phyloP scores from a whole-genome alignment of 1,284 basidiomycete genomes.

The Trametes pubescens region DNA sequence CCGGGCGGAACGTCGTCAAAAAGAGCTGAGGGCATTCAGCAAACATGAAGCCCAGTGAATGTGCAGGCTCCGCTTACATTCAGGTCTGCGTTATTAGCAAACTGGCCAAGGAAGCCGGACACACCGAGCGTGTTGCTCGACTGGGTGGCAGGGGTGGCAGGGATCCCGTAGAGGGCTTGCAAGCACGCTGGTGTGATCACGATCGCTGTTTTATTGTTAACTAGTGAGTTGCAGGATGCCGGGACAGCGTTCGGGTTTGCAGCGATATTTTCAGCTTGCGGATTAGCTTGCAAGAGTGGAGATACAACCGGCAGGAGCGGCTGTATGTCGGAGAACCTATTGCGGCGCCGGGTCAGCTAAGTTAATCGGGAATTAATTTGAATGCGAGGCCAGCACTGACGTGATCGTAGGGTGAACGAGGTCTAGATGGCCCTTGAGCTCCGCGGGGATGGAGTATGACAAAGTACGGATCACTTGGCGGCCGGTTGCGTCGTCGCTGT shows the following conservation, averaged over 20 bases:
- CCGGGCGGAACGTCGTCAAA: neutral
- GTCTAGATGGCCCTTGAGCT: slow-evolving; percentile 48
- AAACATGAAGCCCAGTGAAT: neutral
- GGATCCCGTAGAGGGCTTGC: slow-evolving; percentile 53
- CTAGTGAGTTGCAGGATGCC: neutral
- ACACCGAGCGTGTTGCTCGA: slow-evolving; percentile 58
- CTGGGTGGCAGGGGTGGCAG: slow-evolving; percentile 53
- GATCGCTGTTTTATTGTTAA: no score
- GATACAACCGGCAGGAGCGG: neutral
- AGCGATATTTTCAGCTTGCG: no score
- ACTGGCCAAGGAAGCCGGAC: slow-evolving; percentile 61
- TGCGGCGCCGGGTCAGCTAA: neutral
- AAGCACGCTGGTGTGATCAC: neutral
- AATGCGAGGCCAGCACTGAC: slow-evolving; percentile 36
- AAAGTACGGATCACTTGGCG: slow-evolving; percentile 44
- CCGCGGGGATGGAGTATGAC: slow-evolving; percentile 7
- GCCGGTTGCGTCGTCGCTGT: slow-evolving; percentile 44
- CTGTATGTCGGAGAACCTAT: neutral
- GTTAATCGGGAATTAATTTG: neutral
- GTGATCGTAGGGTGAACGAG: slow-evolving; percentile 48
- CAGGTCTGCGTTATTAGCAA: slow-evolving; percentile 57
- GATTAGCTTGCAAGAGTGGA: no score
- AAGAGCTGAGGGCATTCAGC: neutral
- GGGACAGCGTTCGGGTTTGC: neutral
- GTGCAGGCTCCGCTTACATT: slow-evolving; percentile 42